Percentiles rank a stretch among this genome's conserved stretches.
These are phyloP conservation scores for Globisporangium cederbergense DNA, from an alignment of 352 stramenopile species.

Conservation along the genomic window DNA sequence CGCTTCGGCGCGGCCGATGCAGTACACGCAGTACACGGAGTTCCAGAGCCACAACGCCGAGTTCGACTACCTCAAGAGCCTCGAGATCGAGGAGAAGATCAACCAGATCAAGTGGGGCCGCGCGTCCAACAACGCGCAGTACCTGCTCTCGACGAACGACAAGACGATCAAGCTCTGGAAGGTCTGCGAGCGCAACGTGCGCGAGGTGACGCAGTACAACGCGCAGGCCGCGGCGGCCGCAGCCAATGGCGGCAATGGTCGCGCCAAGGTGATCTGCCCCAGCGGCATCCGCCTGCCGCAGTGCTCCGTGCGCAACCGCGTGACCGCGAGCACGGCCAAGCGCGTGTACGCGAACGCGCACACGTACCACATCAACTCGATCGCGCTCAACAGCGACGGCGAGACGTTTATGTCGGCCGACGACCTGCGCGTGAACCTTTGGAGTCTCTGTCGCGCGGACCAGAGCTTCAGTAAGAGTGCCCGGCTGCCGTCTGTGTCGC, in stretches of 20 bases:
- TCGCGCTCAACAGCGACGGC: conserved; percentile 92
- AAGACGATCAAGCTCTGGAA: conserved; percentile 99
- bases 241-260: conserved; percentile 10
- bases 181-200: conserved; percentile 77
- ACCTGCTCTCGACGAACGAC: conserved; percentile 95
- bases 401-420: conserved; percentile 96
- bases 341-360: conserved; percentile 92
- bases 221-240: conserved; percentile 23
- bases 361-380: conserved; percentile 97
- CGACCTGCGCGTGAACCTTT: conserved; percentile 95
- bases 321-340: conserved; percentile 77
- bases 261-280: conserved; percentile 15
- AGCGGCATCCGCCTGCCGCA: conserved; percentile 57
- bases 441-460: conserved; percentile 89
- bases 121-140: conserved; percentile 87
- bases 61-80: conserved; percentile 97
- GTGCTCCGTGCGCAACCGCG: conserved; percentile 44
- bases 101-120: conserved; percentile 96
- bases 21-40: conserved; percentile 87
- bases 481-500: neutral
- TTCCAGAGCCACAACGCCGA: conserved; percentile 96
- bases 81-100: conserved; percentile 98
- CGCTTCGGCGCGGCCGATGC: conserved; percentile 24
- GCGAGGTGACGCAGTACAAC: conserved; percentile 76
- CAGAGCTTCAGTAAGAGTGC: conserved; percentile 86